Evolutionary conservation across 257 asterid genomes (phyloP), one percentile per base, ranked within the genome.

Genomic region (Nicotiana knightiana): DNA sequence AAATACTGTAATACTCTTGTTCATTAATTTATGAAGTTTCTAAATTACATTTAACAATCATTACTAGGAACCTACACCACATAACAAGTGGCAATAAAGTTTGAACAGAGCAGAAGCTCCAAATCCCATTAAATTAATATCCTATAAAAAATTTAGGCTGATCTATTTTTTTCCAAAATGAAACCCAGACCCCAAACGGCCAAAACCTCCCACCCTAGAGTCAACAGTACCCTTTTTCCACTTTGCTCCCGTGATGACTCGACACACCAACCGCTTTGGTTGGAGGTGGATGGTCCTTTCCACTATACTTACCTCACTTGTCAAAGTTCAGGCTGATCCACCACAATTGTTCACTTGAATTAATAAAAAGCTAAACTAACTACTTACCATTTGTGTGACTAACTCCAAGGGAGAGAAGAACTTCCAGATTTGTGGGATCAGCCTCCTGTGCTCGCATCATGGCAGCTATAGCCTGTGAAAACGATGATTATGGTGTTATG

Each of bases 361-460:
- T 63, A 51, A 43, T 68, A 43, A 79, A 16, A 5, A 81, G 43
- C 59, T 28, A 76, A 66, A 62, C 80, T 70, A 79, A 84, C 58
- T 83, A 94, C 98, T 85, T 37, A 94, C 99, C 99, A 90, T 96
- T 96, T 65, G 99, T 96, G 86, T 96, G 97, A 82, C 99, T 96
- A 89, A 96, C 99, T 62, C 99, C 99, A 89, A 96, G 98, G 65
- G 99, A 93, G 37, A 96, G 97, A 86, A 96, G 96, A 81, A 96
- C 99, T 92, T 96, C 99, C 88, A 96, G 84, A 88, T 96, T 96
- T 83, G 97, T 89, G 9, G 99, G 93, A 88, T 96, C 97, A 80
- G 87, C 99, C 89, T 91, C 97, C 73, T 96, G 99, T 15, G 99
- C 98, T 80, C 93, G 93, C 98, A 96, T 96, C 99, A 96, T 96